A percentile compares a stretch with the other conserved stretches of the same genome.
These are phyloP conservation scores for Schwanniomyces yamadae DNA, from an alignment of 805 yeast species.

Conservation along the genomic window DNA sequence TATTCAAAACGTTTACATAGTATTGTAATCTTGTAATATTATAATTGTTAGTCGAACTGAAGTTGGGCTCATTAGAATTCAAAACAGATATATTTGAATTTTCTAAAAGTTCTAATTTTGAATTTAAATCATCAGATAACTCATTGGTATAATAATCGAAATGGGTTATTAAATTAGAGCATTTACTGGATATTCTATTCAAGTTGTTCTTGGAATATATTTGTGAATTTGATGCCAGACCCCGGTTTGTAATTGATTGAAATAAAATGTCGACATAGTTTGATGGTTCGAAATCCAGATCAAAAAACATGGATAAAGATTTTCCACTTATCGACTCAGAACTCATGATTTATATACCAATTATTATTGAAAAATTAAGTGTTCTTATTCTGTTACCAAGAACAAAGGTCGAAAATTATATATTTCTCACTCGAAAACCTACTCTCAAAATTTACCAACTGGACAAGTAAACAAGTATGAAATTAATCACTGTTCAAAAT, in stretches of 20 bases:
- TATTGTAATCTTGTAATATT: conserved; percentile 62
- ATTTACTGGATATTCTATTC: conserved; percentile 44
- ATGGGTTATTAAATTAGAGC: conserved; percentile 54
- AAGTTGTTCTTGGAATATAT: conserved; percentile 25
- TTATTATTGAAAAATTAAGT: background rate
- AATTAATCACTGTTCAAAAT: conserved; percentile 41
- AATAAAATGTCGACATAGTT: conserved; percentile 64
- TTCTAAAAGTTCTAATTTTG: conserved; percentile 48
- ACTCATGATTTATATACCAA: background rate
- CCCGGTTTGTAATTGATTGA: conserved; percentile 29
- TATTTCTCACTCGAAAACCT: background rate
- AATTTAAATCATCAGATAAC: conserved; percentile 47
- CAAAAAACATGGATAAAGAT: conserved; percentile 65
- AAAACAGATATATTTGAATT: conserved; percentile 25
- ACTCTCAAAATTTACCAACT: background rate
- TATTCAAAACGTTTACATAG: conserved; percentile 58
- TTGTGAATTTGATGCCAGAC: conserved; percentile 9
- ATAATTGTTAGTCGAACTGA: conserved; percentile 20
- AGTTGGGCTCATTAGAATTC: conserved; percentile 8
- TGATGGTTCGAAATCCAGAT: conserved; percentile 61
- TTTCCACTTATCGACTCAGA: conserved; percentile 21
- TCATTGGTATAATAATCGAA: conserved; percentile 64
- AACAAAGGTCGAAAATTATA: background rate
- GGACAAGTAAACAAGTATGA: conserved; percentile 10
- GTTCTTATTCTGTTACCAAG: background rate